Percentiles rank a stretch among this genome's conserved stretches.
phyloP scores from a whole-genome alignment of 2,329 filamentous ascomycete genomes.

The Thermothelomyces thermophilus region DNA sequence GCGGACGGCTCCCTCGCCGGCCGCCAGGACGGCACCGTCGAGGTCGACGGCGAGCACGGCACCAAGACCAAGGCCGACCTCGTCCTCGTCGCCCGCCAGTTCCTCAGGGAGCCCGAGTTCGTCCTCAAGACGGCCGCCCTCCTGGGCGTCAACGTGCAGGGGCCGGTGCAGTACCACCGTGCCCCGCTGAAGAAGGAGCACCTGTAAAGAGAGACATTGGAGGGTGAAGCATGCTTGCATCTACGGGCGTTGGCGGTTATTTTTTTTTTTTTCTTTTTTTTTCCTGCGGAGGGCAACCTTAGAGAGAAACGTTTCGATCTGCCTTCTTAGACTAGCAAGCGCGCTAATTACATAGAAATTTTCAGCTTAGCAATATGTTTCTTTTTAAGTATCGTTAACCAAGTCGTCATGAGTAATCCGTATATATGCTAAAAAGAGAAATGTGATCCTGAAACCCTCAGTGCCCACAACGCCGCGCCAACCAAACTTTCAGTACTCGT shows the following conservation, averaged over 20 bases:
- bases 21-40: constrained; percentile 35
- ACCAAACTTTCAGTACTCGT: too few relatives aligned
- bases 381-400: too few relatives aligned
- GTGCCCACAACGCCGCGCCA: neutral
- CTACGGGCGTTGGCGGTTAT: neutral
- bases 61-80: constrained; percentile 53
- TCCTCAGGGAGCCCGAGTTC: constrained; percentile 75
- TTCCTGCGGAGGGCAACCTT: too few relatives aligned
- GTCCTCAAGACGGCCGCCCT: constrained; percentile 67
- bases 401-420: too few relatives aligned
- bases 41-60: constrained; percentile 36
- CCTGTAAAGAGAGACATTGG: constrained; percentile 1
- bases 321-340: too few relatives aligned
- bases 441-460: neutral
- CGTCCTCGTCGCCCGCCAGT: constrained; percentile 67
- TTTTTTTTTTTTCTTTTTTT: too few relatives aligned
- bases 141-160: constrained; percentile 62
- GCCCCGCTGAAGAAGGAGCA: constrained; percentile 23
- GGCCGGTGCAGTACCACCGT: constrained; percentile 59
- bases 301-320: too few relatives aligned
- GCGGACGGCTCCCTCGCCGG: constrained; percentile 21
- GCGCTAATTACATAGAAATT: too few relatives aligned
- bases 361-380: too few relatives aligned
- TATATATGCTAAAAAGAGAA: too few relatives aligned
- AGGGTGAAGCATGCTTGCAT: neutral